phyloP scores from a whole-genome alignment of 306 rosid species.

The Dicorynia guianensis region DNA sequence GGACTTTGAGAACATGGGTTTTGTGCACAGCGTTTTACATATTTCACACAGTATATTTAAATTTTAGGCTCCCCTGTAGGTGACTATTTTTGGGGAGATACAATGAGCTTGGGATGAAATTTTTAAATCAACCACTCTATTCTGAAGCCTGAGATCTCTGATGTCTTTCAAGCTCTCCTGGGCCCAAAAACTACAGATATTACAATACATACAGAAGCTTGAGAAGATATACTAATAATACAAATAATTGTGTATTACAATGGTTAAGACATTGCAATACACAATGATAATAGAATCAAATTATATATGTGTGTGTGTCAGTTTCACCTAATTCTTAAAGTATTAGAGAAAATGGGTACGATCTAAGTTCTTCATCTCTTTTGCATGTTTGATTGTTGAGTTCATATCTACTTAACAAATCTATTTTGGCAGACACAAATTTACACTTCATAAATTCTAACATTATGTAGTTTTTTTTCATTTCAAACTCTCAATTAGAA shows the following conservation, averaged over 20 bases:
- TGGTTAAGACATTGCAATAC: too few species aligned
- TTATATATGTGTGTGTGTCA: too few species aligned
- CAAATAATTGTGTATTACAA: too few species aligned
- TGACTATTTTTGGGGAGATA: slow-evolving; percentile 28
- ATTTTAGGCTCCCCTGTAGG: slow-evolving; percentile 13
- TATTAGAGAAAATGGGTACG: neutral
- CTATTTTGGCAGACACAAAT: slow-evolving; percentile 8
- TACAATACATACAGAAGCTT: slow-evolving; percentile 9
- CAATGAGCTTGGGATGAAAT: slow-evolving; percentile 28
- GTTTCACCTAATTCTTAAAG: neutral
- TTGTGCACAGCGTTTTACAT: slow-evolving; percentile 13
- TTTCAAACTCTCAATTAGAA: neutral
- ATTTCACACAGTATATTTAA: slow-evolving; percentile 23
- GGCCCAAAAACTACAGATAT: neutral
- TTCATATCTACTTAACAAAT: neutral
- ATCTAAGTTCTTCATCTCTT: neutral
- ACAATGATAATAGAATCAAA: too few species aligned
- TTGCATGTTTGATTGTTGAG: neutral
- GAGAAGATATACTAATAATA: slow-evolving; percentile 6
- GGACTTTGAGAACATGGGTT: slow-evolving; percentile 24
- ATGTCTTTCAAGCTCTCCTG: slow-evolving; percentile 18
- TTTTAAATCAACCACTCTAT: slow-evolving; percentile 23
- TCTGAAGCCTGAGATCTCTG: neutral
- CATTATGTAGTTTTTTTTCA: neutral
- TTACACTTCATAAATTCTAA: slow-evolving; percentile 1